Conservation (phyloP, 163 green algal genomes). For the Volvox carteri region DNA sequence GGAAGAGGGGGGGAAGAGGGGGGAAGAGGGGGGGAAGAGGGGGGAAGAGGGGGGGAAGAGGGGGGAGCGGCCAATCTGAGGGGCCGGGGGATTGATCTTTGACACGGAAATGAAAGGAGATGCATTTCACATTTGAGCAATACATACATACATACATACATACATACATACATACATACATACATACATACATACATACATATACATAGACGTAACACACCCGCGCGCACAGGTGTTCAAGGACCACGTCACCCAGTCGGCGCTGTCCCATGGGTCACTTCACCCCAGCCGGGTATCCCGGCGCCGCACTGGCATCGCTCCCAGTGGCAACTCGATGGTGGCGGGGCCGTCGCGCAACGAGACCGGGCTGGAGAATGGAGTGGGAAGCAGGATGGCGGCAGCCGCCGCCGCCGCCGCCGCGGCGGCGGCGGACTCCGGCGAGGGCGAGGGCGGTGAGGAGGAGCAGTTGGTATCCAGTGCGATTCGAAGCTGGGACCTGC, state of each 20-base stretch:
- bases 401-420: neutral
- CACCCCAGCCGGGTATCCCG: neutral
- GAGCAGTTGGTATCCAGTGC: neutral
- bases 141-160: no score
- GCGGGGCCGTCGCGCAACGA: slow-evolving; percentile 11
- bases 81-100: neutral
- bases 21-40: neutral
- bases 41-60: neutral
- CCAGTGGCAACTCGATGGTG: neutral
- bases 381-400: neutral
- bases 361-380: neutral
- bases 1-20: neutral
- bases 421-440: neutral
- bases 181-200: no score
- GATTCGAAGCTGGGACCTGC: slow-evolving; percentile 38
- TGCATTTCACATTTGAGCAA: no score
- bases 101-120: no score
- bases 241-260: slow-evolving; percentile 28
- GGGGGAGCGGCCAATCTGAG: neutral
- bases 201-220: no score
- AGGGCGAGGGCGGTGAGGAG: neutral
- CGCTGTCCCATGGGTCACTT: neutral
- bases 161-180: no score
- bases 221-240: slow-evolving; percentile 41
- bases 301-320: neutral